Evolutionary conservation across 352 stramenopile genomes (phyloP), one percentile per base, ranked within the genome.

Genomic region (Phytophthora boehmeriae): DNA sequence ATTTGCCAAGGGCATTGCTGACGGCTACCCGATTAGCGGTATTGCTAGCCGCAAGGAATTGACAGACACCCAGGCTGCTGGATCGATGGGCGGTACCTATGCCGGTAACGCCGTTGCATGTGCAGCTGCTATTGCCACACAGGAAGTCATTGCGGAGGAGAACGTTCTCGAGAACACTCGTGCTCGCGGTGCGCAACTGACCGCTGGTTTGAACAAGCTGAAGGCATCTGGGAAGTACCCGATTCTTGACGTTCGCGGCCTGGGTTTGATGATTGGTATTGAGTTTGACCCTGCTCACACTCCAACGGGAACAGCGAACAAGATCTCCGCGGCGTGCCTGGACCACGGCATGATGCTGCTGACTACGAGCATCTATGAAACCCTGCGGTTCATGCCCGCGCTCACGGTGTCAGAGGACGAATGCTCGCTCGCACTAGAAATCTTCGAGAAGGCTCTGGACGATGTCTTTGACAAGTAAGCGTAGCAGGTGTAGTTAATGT

Each of bases 1-100:
- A 19, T 97, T 97, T 69, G 94, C 94, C 61, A 98, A 98, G 73
- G 92, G 92, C 20, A 97, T 98, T 62, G 94, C 90, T 2, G 92
- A 89, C 49, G 94, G 94, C 6, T 97, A 97, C 62, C 94, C 94
- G 28, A 75, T 98, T 25, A 96, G 89, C 49, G 93, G 76, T 4
- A 84, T 98, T 67, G 90, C 83, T 6, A 96, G 91, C 25, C 78
- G 90, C 30, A 88, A 87, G 57, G 88, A 98, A 44, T 70, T 98
- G 38, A 94, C 83, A 4, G 86, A 96, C 64, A 68, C 56, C 25
- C 89, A 91, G 68, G 73, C 88, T 47, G 80, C 89, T 25, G 95
- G 95, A 19, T 96, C 89, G 19, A 96, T 98, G 80, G 95, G 92
- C 27, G 93, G 92, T 17, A 98, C 94, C 0, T 98, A 97, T 72